A percentile compares a stretch with the other conserved stretches of the same genome.
phyloP scores from a whole-genome alignment of 306 rosid species.

The Crotalaria pallida region DNA sequence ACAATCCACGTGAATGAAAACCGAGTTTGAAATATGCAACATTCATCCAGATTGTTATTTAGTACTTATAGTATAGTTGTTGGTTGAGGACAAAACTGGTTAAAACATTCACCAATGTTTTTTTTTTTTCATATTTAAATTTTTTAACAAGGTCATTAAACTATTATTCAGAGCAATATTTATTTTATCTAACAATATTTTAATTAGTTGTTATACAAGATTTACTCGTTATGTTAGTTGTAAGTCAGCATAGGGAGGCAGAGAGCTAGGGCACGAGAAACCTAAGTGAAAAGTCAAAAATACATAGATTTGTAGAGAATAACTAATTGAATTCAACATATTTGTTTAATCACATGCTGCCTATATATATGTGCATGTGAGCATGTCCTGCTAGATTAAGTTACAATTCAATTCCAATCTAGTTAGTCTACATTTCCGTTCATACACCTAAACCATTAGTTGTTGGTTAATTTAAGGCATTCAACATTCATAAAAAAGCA shows the following conservation, averaged over 20 bases:
- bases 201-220: background rate
- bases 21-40: background rate
- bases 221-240: conserved; percentile 43
- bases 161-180: background rate
- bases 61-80: background rate
- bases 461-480: background rate
- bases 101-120: background rate
- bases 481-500: conserved; percentile 18
- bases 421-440: background rate
- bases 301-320: background rate
- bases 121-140: background rate
- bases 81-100: conserved; percentile 11
- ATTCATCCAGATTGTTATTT: background rate
- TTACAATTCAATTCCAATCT: conserved; percentile 1
- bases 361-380: background rate
- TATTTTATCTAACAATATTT: background rate
- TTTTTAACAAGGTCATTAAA: background rate
- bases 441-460: background rate
- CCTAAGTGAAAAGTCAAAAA: conserved; percentile 2
- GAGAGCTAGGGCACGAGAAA: conserved; percentile 9
- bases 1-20: conserved; percentile 15
- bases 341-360: background rate
- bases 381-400: background rate
- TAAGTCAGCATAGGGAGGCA: conserved; percentile 45
- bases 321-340: background rate